phyloP scores from a whole-genome alignment of 1,284 basidiomycete genomes.

The Meira miltonrushii region DNA sequence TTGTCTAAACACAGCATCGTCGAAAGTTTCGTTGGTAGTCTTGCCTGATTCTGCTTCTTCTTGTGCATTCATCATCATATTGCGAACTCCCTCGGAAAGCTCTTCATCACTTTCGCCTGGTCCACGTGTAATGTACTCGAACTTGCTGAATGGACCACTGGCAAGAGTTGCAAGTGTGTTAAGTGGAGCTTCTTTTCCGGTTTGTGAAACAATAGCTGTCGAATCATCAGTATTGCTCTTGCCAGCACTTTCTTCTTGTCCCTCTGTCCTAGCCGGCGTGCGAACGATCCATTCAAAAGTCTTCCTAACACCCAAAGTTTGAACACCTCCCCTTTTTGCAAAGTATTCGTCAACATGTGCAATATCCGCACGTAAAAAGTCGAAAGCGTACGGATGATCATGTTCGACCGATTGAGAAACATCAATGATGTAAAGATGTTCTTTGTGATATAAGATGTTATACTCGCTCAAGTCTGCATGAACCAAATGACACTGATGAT shows the following conservation, averaged over 20 bases:
- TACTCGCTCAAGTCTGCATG: slow-evolving; percentile 98
- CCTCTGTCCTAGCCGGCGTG: slow-evolving; percentile 16
- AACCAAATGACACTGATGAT: slow-evolving; percentile 82
- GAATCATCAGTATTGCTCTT: slow-evolving; percentile 6
- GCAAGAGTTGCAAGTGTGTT: slow-evolving; percentile 14
- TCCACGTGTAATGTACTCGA: slow-evolving; percentile 8
- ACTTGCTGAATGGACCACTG: slow-evolving; percentile 15
- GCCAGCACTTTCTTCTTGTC: slow-evolving; percentile 33
- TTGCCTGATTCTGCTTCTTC: slow-evolving; percentile 7
- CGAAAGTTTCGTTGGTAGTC: neutral
- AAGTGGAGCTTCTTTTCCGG: neutral
- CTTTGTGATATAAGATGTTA: slow-evolving; percentile 73
- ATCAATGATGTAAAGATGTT: slow-evolving; percentile 88
- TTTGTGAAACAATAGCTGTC: neutral
- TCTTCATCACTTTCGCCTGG: slow-evolving; percentile 31
- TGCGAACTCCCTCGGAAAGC: slow-evolving; percentile 28
- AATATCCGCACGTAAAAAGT: slow-evolving; percentile 89
- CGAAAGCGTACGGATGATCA: slow-evolving; percentile 79
- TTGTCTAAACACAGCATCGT: slow-evolving; percentile 44
- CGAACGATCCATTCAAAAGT: slow-evolving; percentile 65
- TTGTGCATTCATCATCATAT: slow-evolving; percentile 19
- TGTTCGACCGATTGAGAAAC: slow-evolving; percentile 98
- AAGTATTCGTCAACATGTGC: slow-evolving; percentile 93
- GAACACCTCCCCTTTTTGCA: slow-evolving; percentile 64
- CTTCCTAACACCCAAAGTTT: slow-evolving; percentile 71